Evolutionary conservation across 2,329 filamentous ascomycete genomes (phyloP), one percentile per base, ranked within the genome.

Genomic region (Botrytis cinerea): DNA sequence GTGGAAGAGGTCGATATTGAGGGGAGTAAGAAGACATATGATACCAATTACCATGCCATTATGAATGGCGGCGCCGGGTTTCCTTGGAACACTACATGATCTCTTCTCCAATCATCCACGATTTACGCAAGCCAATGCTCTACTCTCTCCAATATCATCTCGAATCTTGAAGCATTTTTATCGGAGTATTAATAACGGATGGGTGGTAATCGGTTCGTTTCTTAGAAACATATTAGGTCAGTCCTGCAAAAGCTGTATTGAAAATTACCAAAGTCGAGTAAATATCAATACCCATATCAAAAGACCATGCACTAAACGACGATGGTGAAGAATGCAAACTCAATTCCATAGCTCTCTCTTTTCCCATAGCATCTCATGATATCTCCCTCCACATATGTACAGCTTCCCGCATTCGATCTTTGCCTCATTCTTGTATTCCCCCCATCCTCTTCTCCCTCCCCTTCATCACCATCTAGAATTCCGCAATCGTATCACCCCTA

Each of bases 401-500:
- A 77, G 35, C 38, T 63, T 40, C 40, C 48, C 22, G 18, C 35
- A 35, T 18, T n/a, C n/a, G 32, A n/a, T 43, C 20, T 40, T 25
- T 20, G 16, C 10, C 51, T 10, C 35, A 32, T 61, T 45, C 9
- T n/a, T 20, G 45, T 66, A 12, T 61, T 16, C n/a, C 10, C 75
- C 75, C 73, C 72, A 45, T 46, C 71, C 69, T 71, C 70, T 66
- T 72, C 73, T 70, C 62, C 45, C 45, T 35, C 45, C 68, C 60
- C 67, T 64, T 43, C n/a, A 60, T 60, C 72, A 75, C 60, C n/a
- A 62, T 63, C 72, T 77, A 98, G 82, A 88, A 95, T 84, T 98
- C 95, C 72, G 86, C 85, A 80, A 97, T 87, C n/a, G 91, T 87
- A 81, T 98, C 95, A 72, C 94, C 95, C 83, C 89, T 92, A 83